These are phyloP conservation scores for Diaporthe capsici DNA, from an alignment of 2,329 filamentous ascomycete genomes.

Conservation along the genomic window DNA sequence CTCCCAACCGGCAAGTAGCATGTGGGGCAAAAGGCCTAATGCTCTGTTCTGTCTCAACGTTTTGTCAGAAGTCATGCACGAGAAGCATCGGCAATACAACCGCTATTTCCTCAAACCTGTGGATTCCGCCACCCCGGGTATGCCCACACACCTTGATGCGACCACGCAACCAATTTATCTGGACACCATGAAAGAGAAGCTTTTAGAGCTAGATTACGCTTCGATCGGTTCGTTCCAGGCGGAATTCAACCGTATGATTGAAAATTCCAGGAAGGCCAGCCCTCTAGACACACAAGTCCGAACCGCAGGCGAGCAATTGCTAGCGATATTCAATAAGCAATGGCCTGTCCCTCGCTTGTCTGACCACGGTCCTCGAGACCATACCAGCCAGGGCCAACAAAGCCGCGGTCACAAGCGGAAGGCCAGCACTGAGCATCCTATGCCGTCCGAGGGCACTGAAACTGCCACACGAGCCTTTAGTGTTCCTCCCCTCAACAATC, in stretches of 20 bases:
- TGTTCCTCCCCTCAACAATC: background rate
- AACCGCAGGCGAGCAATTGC: background rate
- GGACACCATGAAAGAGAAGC: background rate
- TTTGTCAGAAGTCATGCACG: background rate
- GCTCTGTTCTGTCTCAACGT: background rate
- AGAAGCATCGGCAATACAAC: background rate
- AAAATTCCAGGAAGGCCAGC: background rate
- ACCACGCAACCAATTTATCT: background rate
- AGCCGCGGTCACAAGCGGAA: background rate
- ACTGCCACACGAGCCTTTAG: background rate
- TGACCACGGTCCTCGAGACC: background rate
- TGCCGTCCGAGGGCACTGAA: background rate
- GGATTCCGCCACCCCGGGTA: background rate
- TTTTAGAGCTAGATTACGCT: background rate
- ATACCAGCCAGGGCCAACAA: too few relatives aligned
- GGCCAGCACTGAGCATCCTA: background rate
- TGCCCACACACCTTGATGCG: background rate
- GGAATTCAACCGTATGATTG: background rate
- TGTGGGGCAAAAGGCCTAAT: too few relatives aligned
- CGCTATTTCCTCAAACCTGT: background rate
- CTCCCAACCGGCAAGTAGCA: fast-evolving
- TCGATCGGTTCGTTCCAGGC: background rate
- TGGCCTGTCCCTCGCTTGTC: background rate
- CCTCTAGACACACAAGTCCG: fast-evolving
- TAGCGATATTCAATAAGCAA: background rate